Evolutionary conservation across 2,329 filamentous ascomycete genomes (phyloP), one percentile per base, ranked within the genome.

Genomic region (Cercospora sp.): DNA sequence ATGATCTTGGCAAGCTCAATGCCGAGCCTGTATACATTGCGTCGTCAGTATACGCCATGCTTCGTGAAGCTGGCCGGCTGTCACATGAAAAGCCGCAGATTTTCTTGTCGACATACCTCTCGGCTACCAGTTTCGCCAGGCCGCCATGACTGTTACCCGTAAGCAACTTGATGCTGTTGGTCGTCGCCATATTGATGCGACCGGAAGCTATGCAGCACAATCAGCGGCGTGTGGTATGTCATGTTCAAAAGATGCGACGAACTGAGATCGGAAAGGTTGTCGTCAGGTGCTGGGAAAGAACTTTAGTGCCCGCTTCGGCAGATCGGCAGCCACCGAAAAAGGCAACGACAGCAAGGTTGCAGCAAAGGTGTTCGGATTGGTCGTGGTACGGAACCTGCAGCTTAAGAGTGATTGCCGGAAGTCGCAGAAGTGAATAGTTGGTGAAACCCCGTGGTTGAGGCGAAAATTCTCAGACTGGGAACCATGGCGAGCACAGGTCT

Each of bases 1-100:
- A 93, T 87, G 58, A 91, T 91, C 83, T 92, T 92, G 71, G 90
- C 90, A 74, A 93, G 86, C 75, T 92, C 88, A 75, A 93, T 91
- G 74, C 91, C 90, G 69, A 93, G 86, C 77, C 90, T 92, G 70
- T 66, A 37, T 0, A 40, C 61, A 65, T 69, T 8, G 61, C 66
- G 53, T 55, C 13, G 62, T 70, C 63, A 65, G 63, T 57, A 57
- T 57, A 32, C 32, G 55, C 55, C 2, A 9, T 59, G 1, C 32
- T 21, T 37, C 30, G 24, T 55, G 13, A 55, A 12, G 40, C 53
- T 34, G 37, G 40, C 30, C 26, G 51, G 43, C 64, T 64, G 32
- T 61, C 65, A 61, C 61, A 63, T 64, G 65, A 62, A 53, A 53
- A 61, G 51, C 32, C 53, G 53, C 21, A 66, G 26, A 60, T 63